Evolutionary conservation across 108 stramenopile species (phyloP).

Genomic region (Cylindrotheca closterium): DNA sequence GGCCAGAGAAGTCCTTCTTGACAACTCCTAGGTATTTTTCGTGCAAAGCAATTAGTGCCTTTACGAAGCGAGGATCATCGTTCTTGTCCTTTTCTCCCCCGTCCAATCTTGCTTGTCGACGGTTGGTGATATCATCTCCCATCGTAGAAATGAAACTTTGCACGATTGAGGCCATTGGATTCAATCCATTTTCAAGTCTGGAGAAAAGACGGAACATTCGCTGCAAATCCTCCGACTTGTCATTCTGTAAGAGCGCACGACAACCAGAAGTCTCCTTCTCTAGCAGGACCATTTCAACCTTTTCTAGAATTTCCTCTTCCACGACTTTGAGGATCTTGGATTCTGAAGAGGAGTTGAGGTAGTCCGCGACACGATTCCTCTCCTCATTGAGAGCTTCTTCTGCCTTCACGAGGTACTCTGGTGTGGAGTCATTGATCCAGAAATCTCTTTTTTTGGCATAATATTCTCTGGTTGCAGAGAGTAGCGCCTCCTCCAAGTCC

Average conservation of each 20-base stretch:
- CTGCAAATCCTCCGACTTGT: slow-evolving; percentile 93
- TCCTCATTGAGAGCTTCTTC: slow-evolving; percentile 93
- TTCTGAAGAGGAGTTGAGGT: slow-evolving; percentile 92
- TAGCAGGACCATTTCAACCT: slow-evolving; percentile 88
- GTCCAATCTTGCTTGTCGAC: slow-evolving; percentile 86
- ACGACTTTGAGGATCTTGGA: slow-evolving; percentile 87
- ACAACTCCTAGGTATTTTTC: slow-evolving; percentile 94
- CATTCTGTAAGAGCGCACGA: slow-evolving; percentile 92
- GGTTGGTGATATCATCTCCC: slow-evolving; percentile 89
- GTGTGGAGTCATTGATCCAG: slow-evolving; percentile 97
- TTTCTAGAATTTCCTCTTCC: slow-evolving; percentile 95
- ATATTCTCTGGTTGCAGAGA: slow-evolving; percentile 87
- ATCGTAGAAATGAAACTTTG: slow-evolving; percentile 76
- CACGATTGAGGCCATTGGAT: slow-evolving; percentile 92
- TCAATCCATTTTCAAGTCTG: slow-evolving; percentile 91
- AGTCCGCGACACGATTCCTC: slow-evolving; percentile 84
- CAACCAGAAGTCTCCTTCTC: slow-evolving; percentile 98
- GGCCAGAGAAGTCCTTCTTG: slow-evolving; percentile 87
- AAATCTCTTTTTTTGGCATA: slow-evolving; percentile 92
- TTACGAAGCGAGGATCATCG: slow-evolving; percentile 97
- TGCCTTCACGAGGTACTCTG: slow-evolving; percentile 96
- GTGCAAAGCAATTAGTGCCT: slow-evolving; percentile 93
- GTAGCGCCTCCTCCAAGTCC: slow-evolving; percentile 90
- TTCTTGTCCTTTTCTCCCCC: slow-evolving; percentile 91
- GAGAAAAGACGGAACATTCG: slow-evolving; percentile 96